Conservation (phyloP, 257 asterid species). For the Scutellaria galericulata region DNA sequence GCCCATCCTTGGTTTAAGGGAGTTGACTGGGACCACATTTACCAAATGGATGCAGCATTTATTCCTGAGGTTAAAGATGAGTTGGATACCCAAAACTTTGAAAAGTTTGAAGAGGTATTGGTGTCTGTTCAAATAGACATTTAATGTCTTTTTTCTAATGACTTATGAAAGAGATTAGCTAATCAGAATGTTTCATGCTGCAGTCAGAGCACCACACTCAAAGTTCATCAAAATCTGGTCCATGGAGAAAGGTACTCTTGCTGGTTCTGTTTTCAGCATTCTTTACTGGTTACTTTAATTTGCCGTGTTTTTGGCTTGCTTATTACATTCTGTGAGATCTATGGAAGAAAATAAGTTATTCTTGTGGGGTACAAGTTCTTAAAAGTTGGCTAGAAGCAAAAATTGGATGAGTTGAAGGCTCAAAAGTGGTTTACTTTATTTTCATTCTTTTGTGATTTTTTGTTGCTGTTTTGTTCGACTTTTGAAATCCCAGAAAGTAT, state of each 20-base stretch:
- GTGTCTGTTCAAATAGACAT: slow-evolving; percentile 5
- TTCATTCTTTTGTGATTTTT: background rate
- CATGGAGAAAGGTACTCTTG: slow-evolving; percentile 90
- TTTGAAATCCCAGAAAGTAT: slow-evolving; percentile 8
- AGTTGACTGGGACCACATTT: slow-evolving; percentile 81
- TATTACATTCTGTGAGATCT: slow-evolving; percentile 2
- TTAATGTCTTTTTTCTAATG: slow-evolving; percentile 21
- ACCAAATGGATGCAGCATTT: slow-evolving; percentile 87
- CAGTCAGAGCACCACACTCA: slow-evolving; percentile 73
- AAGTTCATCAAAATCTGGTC: slow-evolving; percentile 81
- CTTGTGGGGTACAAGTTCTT: background rate
- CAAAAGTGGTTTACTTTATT: slow-evolving; percentile 1
- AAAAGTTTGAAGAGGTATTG: slow-evolving; percentile 89
- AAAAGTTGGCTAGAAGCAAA: background rate
- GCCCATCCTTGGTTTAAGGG: slow-evolving; percentile 86
- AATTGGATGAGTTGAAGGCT: slow-evolving; percentile 5
- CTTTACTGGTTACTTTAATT: background rate
- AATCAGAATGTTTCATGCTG: slow-evolving; percentile 33
- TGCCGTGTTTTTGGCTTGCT: background rate
- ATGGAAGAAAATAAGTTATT: background rate
- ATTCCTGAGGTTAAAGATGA: slow-evolving; percentile 94
- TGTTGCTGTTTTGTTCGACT: background rate
- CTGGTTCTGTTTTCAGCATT: slow-evolving; percentile 33
- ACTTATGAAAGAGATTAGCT: slow-evolving; percentile 30
- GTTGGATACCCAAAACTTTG: slow-evolving; percentile 94